Base-by-base conservation (phyloP, 164 flowering plant species). In the Nymphaea colorata region DNA sequence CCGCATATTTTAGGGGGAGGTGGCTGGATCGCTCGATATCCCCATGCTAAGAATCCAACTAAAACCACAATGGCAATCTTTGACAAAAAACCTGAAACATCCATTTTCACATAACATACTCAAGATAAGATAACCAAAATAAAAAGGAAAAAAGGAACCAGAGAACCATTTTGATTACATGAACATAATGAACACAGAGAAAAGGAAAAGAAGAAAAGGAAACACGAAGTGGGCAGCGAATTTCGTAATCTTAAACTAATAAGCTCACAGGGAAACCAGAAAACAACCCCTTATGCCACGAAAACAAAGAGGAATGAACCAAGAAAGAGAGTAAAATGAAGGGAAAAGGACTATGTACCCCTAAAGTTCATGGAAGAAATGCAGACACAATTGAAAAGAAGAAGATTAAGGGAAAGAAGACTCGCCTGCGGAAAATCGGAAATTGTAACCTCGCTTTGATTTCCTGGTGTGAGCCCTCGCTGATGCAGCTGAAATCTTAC, bases 401-500 rank as follows among this genome's bases (percentile, higher is more conserved):
- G 36, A 25, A 25, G 36, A 25, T 25, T 25, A 25, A 17, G 17
- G 42, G 65, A 10, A 18, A 53, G 62, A 25, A 43, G 3, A 67
- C 53, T 61, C 42, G 81, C 88, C 86, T 43, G 84, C 69, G 71
- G 77, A 79, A 43, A 77, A 73, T 57, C 65, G 72, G 69, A 77
- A 78, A 18, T 82, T 74, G 66, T 67, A 42, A 61, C 43, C 65
- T 44, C 82, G 78, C 68, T 78, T 82, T 0, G 83, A 67, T 72
- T 69, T 82, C 67, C 88, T 70, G 64, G 88, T 86, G 76, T 82
- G 87, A 74, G 86, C 78, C 62, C 93, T 78, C 6, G 89, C 90
- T 16, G 93, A 82, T 42, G 88, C 83, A 17, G 93, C 86, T 15
- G 88, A 83, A 43, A 87, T 75, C 77, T 78, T 87, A 78, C 83